Evolutionary conservation across 352 stramenopile genomes (phyloP).

Genomic region (Globisporangium radiosum): DNA sequence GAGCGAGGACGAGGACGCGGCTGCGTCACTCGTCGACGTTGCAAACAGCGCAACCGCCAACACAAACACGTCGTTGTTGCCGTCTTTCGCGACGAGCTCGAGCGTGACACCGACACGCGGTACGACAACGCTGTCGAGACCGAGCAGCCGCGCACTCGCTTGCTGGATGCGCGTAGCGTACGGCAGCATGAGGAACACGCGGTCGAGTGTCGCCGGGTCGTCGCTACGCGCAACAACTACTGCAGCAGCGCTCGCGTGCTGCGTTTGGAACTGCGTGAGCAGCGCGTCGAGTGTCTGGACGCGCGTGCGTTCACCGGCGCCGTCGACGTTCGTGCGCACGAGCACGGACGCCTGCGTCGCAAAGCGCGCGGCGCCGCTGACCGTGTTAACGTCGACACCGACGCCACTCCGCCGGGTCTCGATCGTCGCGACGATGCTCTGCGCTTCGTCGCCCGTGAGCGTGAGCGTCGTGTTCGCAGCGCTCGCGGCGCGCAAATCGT

Average conservation of each 20-base stretch:
- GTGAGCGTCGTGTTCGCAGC: conserved; percentile 20
- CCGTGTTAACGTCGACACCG: neutral
- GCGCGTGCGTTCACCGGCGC: conserved; percentile 13
- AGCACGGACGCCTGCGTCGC: conserved; percentile 29
- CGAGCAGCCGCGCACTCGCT: conserved; percentile 25
- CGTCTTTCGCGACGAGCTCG: conserved; percentile 36
- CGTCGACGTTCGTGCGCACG: conserved; percentile 24
- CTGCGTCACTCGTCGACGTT: conserved; percentile 10
- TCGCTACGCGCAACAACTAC: conserved; percentile 21
- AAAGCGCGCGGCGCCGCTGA: conserved; percentile 17
- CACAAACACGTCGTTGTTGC: conserved; percentile 34
- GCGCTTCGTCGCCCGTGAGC: conserved; percentile 24
- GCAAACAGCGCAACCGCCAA: conserved; percentile 34
- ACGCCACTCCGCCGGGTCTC: neutral
- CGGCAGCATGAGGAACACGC: conserved; percentile 43
- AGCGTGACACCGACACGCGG: conserved; percentile 19
- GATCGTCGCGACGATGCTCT: conserved; percentile 21
- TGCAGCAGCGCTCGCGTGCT: conserved; percentile 29
- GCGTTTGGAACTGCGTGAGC: conserved; percentile 33
- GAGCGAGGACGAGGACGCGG: neutral
- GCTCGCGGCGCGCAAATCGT: conserved; percentile 23
- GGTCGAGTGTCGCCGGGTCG: conserved; percentile 21
- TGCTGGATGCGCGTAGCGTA: conserved; percentile 27
- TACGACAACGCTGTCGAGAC: conserved; percentile 27
- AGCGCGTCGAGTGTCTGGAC: conserved; percentile 40